A percentile compares a stretch with the other conserved stretches of the same genome.
Evolutionary conservation across 345 rosid genomes (phyloP).

Genomic region (Corymbia maculata): DNA sequence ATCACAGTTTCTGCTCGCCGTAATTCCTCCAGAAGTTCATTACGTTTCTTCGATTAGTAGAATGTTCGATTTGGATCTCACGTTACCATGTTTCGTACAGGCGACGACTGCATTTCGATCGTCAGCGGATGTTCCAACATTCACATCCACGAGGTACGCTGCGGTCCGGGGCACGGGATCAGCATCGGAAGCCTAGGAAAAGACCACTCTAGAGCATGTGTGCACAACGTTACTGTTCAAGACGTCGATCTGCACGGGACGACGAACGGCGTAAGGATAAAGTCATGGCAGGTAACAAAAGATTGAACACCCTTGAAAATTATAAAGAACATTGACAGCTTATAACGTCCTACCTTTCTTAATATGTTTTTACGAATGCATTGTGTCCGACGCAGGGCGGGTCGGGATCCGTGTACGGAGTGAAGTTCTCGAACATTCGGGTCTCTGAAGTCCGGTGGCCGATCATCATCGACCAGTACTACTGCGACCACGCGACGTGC

Average conservation of each 20-base stretch:
- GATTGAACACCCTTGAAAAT: not conserved
- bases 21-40: too few species aligned
- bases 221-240: conserved; percentile 14
- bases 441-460: conserved; percentile 17
- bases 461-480: conserved; percentile 26
- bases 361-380: not conserved
- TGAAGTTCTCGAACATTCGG: conserved; percentile 14
- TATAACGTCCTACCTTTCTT: not conserved
- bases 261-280: conserved; percentile 22
- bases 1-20: not conserved
- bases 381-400: conserved; percentile 9
- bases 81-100: not conserved
- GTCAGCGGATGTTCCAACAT: conserved; percentile 20
- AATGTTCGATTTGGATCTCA: not conserved
- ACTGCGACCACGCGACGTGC: conserved; percentile 9
- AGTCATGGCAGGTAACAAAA: conserved; percentile 16
- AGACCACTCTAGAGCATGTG: conserved; percentile 18
- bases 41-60: not conserved
- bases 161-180: conserved; percentile 35
- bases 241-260: conserved; percentile 10
- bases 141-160: conserved; percentile 10
- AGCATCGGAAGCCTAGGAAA: conserved; percentile 31
- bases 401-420: conserved; percentile 7
- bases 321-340: not conserved
- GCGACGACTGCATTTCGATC: conserved; percentile 33